These are phyloP conservation scores for Metarhizium guizhouense DNA, from an alignment of 2,329 filamentous ascomycete genomes.

Conservation along the genomic window DNA sequence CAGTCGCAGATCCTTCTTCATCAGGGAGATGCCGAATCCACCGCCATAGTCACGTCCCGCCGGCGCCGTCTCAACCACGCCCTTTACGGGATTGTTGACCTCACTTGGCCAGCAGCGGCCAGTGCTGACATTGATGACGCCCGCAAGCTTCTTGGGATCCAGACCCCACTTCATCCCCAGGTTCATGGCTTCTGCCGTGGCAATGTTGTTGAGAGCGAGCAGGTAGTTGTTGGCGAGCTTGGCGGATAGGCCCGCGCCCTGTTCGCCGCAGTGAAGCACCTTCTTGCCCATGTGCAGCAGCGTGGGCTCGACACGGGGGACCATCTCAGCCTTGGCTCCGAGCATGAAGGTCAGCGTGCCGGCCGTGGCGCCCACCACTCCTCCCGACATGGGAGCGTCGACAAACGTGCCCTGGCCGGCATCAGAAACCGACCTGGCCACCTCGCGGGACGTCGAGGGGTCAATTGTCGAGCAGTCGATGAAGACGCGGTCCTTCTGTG, in stretches of 20 bases:
- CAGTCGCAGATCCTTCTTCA: slow-evolving; percentile 71
- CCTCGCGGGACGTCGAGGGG: slow-evolving; percentile 69
- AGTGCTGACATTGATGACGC: slow-evolving; percentile 86
- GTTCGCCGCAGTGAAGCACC: slow-evolving; percentile 75
- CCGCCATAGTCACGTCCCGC: slow-evolving; percentile 68
- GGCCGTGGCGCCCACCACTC: slow-evolving; percentile 81
- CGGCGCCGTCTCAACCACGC: slow-evolving; percentile 69
- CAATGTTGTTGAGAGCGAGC: slow-evolving; percentile 83
- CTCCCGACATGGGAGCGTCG: slow-evolving; percentile 94
- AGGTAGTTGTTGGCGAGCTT: slow-evolving; percentile 98
- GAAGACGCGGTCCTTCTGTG: slow-evolving; percentile 61
- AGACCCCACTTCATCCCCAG: slow-evolving; percentile 53
- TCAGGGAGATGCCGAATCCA: slow-evolving; percentile 68
- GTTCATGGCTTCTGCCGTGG: slow-evolving; percentile 58
- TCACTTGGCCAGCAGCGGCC: slow-evolving; percentile 96
- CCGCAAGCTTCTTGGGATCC: slow-evolving; percentile 58
- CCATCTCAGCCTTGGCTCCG: slow-evolving; percentile 53
- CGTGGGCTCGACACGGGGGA: slow-evolving; percentile 57
- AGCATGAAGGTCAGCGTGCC: slow-evolving; percentile 96
- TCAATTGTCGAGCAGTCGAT: slow-evolving; percentile 98
- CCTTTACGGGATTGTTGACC: slow-evolving; percentile 88
- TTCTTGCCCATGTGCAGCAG: slow-evolving; percentile 78
- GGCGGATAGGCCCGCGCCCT: slow-evolving; percentile 78
- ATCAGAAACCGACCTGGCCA: slow-evolving; percentile 59
- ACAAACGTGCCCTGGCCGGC: slow-evolving; percentile 69